phyloP scores from a whole-genome alignment of 345 rosid species.

The Murraya paniculata region DNA sequence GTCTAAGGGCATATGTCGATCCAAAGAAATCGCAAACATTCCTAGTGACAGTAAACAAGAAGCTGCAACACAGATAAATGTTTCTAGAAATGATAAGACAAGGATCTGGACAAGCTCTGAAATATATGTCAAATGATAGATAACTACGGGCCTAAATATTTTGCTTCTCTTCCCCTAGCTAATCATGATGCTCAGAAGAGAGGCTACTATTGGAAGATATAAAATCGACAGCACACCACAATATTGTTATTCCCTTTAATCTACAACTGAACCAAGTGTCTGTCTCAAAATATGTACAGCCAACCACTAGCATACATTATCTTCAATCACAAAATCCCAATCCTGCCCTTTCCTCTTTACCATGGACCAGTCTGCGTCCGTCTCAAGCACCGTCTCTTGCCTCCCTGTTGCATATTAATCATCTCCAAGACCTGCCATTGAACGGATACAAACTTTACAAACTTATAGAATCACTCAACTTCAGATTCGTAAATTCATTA shows the following conservation, averaged over 20 bases:
- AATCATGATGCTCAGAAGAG: conserved; percentile 6
- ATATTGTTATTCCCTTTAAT: conserved; percentile 15
- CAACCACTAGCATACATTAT: conserved; percentile 18
- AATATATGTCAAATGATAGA: background rate
- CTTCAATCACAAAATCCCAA: conserved; percentile 25
- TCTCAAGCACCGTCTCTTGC: conserved; percentile 61
- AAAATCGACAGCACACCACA: conserved; percentile 14
- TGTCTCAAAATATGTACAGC: conserved; percentile 41
- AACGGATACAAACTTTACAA: background rate
- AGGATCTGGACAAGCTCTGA: background rate
- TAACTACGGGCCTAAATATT: conserved; percentile 1
- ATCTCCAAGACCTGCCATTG: conserved; percentile 58
- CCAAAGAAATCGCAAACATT: background rate
- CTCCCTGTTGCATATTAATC: conserved; percentile 50
- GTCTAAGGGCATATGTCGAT: too few species aligned
- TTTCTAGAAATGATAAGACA: background rate
- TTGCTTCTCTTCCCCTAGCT: conserved; percentile 11
- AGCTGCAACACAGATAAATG: background rate
- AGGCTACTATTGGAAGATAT: background rate
- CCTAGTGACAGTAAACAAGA: background rate
- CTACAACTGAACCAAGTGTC: conserved; percentile 24
- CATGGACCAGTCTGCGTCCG: conserved; percentile 90
- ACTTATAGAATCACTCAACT: background rate
- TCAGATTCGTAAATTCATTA: background rate
- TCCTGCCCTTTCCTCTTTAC: conserved; percentile 38